phyloP scores from a whole-genome alignment of 306 rosid genomes.

The Styphnolobium japonicum region DNA sequence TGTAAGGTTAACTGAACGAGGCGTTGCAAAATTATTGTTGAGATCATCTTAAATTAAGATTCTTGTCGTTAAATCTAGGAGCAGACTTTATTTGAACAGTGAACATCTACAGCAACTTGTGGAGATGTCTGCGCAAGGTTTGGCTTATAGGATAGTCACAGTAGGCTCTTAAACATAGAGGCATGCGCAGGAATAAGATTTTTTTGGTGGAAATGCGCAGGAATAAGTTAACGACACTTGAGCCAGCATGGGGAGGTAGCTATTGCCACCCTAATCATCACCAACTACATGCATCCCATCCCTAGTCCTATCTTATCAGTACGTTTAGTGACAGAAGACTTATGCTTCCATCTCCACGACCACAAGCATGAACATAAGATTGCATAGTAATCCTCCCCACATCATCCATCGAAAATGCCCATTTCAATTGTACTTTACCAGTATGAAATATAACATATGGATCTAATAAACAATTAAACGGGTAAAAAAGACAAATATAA shows the following conservation, averaged over 20 bases:
- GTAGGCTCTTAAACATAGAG: not conserved
- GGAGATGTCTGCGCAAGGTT: not conserved
- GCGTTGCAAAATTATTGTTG: not conserved
- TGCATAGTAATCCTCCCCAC: not conserved
- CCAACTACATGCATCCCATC: not conserved
- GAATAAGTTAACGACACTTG: not conserved
- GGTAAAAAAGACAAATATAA: no score
- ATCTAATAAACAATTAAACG: no score
- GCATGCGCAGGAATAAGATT: not conserved
- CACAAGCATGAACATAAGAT: not conserved
- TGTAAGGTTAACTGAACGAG: not conserved
- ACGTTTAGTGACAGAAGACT: not conserved
- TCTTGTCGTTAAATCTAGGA: not conserved
- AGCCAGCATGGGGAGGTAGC: not conserved
- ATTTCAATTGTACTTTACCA: no score
- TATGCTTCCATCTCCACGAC: not conserved
- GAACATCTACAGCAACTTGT: not conserved
- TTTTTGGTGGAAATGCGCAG: no score
- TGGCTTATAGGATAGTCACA: not conserved
- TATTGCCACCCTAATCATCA: not conserved
- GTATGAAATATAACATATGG: no score
- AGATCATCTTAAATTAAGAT: not conserved
- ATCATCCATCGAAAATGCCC: no score
- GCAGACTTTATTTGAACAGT: not conserved
- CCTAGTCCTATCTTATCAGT: not conserved